Percentiles rank a stretch among this genome's conserved stretches.
phyloP scores from a whole-genome alignment of 805 yeast species.

The Monosporozyma yasuniensis region DNA sequence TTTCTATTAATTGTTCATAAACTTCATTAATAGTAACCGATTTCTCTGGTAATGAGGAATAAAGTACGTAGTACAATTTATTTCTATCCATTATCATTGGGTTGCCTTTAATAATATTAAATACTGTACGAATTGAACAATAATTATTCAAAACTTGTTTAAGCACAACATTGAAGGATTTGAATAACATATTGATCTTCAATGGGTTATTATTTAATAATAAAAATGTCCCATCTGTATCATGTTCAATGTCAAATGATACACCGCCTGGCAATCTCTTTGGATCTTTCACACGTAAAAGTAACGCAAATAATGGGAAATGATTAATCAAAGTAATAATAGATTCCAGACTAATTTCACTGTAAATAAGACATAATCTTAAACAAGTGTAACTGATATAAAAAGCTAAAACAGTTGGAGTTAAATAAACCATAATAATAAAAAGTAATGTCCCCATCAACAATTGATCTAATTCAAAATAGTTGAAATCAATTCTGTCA shows the following conservation, averaged over 20 bases:
- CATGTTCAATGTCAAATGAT: conserved; percentile 7
- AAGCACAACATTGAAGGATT: conserved; percentile 38
- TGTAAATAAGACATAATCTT: conserved; percentile 41
- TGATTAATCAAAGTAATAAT: conserved; percentile 62
- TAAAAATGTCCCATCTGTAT: conserved; percentile 9
- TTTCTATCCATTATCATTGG: conserved; percentile 39
- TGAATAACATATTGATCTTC: conserved; percentile 36
- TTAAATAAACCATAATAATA: conserved; percentile 62
- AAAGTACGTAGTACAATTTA: conserved; percentile 41
- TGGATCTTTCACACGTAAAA: conserved; percentile 73
- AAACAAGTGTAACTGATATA: conserved; percentile 62
- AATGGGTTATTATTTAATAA: conserved; percentile 39
- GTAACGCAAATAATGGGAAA: conserved; percentile 75
- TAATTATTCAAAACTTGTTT: conserved; percentile 35
- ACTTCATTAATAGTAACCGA: conserved; percentile 23
- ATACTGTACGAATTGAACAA: conserved; percentile 34
- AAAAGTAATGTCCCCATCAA: conserved; percentile 83
- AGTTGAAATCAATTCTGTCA: conserved; percentile 74
- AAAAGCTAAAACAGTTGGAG: conserved; percentile 85
- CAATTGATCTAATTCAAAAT: conserved; percentile 79
- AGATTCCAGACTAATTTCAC: conserved; percentile 48
- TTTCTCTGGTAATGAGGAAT: conserved; percentile 42
- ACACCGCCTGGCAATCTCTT: conserved; percentile 58
- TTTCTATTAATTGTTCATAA: conserved; percentile 7
- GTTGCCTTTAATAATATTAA: conserved; percentile 36